Evolutionary conservation across 805 yeast species (phyloP).

Genomic region (Middelhovenomyces tepae): DNA sequence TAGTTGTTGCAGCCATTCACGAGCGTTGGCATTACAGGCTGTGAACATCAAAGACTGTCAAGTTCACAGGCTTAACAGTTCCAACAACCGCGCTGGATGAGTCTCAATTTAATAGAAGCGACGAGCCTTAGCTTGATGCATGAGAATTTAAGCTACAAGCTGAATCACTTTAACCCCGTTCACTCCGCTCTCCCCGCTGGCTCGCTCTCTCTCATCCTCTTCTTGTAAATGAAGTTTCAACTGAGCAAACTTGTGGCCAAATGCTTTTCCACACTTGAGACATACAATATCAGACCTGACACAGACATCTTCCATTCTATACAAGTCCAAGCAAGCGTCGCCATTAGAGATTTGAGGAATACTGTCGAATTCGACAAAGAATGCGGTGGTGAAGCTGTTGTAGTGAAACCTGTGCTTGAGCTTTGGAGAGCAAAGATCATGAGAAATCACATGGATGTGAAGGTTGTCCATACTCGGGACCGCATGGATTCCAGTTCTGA

Average conservation of each 20-base stretch:
- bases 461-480: slow-evolving; percentile 61
- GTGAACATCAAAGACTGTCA: too few relatives aligned
- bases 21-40: too few relatives aligned
- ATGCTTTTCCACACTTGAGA: slow-evolving; percentile 34
- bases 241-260: slow-evolving; percentile 33
- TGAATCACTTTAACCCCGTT: too few relatives aligned
- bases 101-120: too few relatives aligned
- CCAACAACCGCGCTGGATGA: too few relatives aligned
- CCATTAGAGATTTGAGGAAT: slow-evolving; percentile 31
- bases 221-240: slow-evolving; percentile 35
- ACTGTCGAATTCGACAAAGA: slow-evolving; percentile 49
- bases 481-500: slow-evolving; percentile 58
- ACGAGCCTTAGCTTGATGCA: too few relatives aligned
- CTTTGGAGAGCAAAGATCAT: slow-evolving; percentile 46
- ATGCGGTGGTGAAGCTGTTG: slow-evolving; percentile 58
- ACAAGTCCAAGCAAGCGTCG: slow-evolving; percentile 25
- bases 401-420: slow-evolving; percentile 60
- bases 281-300: slow-evolving; percentile 34
- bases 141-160: too few relatives aligned
- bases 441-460: slow-evolving; percentile 65
- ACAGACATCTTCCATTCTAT: slow-evolving; percentile 32
- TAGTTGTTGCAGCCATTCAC: too few relatives aligned
- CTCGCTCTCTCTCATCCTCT: slow-evolving; percentile 26
- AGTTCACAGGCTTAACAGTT: too few relatives aligned
- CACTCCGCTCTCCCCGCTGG: too few relatives aligned